phyloP scores from a whole-genome alignment of 495 filamentous ascomycete genomes.

The Lepidopterella palustris region DNA sequence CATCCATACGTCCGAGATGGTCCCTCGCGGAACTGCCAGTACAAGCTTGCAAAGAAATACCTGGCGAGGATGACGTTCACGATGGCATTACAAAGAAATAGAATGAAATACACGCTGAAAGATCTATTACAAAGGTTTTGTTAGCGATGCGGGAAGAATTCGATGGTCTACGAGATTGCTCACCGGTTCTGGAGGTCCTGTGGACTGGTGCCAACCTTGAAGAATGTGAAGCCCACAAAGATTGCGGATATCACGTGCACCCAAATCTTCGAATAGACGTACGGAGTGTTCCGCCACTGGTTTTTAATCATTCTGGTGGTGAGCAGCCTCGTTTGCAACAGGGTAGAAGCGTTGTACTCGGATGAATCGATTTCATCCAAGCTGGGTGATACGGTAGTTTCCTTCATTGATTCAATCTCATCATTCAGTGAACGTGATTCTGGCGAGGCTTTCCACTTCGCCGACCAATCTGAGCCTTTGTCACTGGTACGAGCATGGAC shows the following conservation, averaged over 20 bases:
- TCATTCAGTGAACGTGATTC: conserved; percentile 24
- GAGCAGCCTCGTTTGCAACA: conserved; percentile 13
- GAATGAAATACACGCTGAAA: conserved; percentile 61
- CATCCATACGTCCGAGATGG: conserved; percentile 63
- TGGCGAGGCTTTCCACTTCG: conserved; percentile 47
- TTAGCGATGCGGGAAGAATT: not conserved
- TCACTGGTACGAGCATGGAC: conserved; percentile 23
- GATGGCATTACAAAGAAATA: conserved; percentile 51
- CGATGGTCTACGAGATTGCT: conserved; percentile 39
- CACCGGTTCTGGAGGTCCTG: conserved; percentile 53
- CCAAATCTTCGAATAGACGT: conserved; percentile 45
- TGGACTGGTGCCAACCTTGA: conserved; percentile 46
- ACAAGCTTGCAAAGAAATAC: conserved; percentile 55
- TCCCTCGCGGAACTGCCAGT: conserved; percentile 63
- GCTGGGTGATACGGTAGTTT: conserved; percentile 2
- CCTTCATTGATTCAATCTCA: conserved; percentile 8
- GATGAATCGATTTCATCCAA: conserved; percentile 6
- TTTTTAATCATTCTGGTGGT: conserved; percentile 5
- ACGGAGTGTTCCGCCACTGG: conserved; percentile 16
- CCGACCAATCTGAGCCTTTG: conserved; percentile 52
- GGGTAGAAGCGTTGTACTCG: conserved; percentile 5
- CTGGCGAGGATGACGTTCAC: conserved; percentile 60
- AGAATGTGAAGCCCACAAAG: conserved; percentile 56
- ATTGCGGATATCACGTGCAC: conserved; percentile 57
- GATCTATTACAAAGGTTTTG: not conserved